phyloP scores from a whole-genome alignment of 108 stramenopile genomes.

The Fragilaria radians region DNA sequence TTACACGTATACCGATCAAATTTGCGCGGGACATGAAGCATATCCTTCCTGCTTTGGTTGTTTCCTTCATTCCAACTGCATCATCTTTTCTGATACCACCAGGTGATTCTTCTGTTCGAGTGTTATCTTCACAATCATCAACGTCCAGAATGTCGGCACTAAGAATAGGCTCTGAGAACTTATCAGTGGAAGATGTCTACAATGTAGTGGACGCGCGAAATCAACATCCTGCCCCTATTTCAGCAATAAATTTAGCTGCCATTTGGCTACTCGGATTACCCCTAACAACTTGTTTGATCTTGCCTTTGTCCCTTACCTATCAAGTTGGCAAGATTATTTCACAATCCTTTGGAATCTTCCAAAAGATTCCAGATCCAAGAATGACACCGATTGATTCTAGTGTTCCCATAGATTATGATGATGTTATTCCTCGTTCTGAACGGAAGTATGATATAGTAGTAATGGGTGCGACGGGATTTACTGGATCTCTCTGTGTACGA shows the following conservation, averaged over 20 bases:
- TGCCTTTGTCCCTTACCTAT: constrained; percentile 37
- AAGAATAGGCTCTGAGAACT: constrained; percentile 5
- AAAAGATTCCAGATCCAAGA: not conserved
- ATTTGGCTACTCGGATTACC: constrained; percentile 22
- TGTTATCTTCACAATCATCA: too few species aligned
- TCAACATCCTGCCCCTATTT: constrained; percentile 6
- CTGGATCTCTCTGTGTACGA: constrained; percentile 63
- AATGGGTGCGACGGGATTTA: constrained; percentile 86
- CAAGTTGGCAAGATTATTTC: constrained; percentile 26
- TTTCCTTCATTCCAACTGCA: too few species aligned
- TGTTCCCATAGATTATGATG: constrained; percentile 15
- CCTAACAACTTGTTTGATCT: constrained; percentile 13
- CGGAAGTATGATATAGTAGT: constrained; percentile 75
- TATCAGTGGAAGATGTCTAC: constrained; percentile 6
- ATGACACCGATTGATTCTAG: not conserved
- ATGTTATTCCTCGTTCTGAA: constrained; percentile 29
- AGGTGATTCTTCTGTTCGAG: too few species aligned
- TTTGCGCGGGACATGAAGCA: too few species aligned
- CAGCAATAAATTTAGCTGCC: constrained; percentile 3
- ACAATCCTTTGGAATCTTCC: not conserved
- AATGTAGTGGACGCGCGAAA: constrained; percentile 6
- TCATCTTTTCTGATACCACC: too few species aligned
- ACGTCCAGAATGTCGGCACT: too few species aligned
- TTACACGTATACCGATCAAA: too few species aligned
- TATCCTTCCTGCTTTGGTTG: too few species aligned